These are phyloP conservation scores for Phytophthora hybrid DNA, from an alignment of 352 stramenopile genomes.

Conservation along the genomic window DNA sequence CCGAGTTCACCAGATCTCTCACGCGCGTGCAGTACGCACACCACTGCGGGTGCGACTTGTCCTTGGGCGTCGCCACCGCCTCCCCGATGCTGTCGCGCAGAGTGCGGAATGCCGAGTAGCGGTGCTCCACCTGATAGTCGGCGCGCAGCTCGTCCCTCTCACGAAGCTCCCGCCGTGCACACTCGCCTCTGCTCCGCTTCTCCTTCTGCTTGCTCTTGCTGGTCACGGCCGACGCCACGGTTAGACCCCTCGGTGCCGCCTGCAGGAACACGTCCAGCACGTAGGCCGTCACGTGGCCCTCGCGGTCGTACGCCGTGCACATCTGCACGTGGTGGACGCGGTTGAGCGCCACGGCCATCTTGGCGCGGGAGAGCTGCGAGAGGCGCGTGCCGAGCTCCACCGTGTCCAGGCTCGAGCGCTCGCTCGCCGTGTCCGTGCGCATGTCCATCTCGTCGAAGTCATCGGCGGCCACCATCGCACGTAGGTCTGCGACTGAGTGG, in stretches of 20 bases:
- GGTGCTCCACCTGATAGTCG: constrained; percentile 62
- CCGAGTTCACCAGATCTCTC: constrained; percentile 39
- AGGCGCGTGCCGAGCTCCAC: constrained; percentile 26
- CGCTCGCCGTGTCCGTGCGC: constrained; percentile 28
- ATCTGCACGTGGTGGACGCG: constrained; percentile 66
- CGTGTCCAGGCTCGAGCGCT: constrained; percentile 34
- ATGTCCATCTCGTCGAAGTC: constrained; percentile 23
- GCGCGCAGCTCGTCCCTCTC: constrained; percentile 30
- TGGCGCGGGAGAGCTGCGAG: constrained; percentile 41
- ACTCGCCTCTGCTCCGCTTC: constrained; percentile 23
- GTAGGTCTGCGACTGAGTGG: neutral
- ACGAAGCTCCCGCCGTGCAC: constrained; percentile 29
- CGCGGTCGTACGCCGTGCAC: constrained; percentile 41
- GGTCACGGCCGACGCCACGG: neutral
- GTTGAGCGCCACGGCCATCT: constrained; percentile 61
- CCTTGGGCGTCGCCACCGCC: constrained; percentile 11
- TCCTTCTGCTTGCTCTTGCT: neutral
- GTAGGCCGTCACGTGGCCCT: constrained; percentile 48
- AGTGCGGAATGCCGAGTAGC: constrained; percentile 56
- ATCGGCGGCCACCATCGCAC: constrained; percentile 4
- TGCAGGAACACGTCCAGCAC: constrained; percentile 61
- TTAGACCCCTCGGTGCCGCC: constrained; percentile 53
- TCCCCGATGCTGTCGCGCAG: constrained; percentile 41
- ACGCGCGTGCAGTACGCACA: constrained; percentile 53
- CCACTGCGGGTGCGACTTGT: constrained; percentile 49